Percentiles rank a stretch among this genome's conserved stretches.
Conservation (phyloP, 805 yeast genomes). For the Kuraishia ogatae region DNA sequence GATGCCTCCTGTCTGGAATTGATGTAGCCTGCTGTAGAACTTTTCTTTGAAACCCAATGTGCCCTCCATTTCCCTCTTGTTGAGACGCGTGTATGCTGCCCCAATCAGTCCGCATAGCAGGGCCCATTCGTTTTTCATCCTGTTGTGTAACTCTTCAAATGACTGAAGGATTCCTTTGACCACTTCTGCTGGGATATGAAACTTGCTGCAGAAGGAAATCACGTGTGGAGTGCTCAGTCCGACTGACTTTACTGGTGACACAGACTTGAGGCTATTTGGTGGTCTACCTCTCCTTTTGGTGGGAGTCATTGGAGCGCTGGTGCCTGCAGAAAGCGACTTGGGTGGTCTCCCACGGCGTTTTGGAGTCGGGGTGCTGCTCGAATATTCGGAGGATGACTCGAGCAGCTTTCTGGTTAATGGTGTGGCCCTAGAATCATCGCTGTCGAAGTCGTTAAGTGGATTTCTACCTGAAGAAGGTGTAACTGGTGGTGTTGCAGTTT, state of each 20-base stretch:
- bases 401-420: background rate
- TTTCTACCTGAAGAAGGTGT: background rate
- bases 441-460: background rate
- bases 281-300: background rate
- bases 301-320: background rate
- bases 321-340: background rate
- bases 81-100: conserved; percentile 47
- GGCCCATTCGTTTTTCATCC: conserved; percentile 59
- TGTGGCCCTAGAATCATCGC: background rate
- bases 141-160: conserved; percentile 39
- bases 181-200: conserved; percentile 47
- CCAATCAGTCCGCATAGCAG: conserved; percentile 59
- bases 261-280: background rate
- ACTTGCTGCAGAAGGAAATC: conserved; percentile 45
- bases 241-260: background rate
- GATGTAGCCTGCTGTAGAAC: conserved; percentile 41
- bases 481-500: background rate
- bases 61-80: conserved; percentile 32
- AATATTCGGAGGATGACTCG: background rate
- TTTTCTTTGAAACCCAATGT: conserved; percentile 41
- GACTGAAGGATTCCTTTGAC: conserved; percentile 43
- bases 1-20: conserved; percentile 44
- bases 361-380: background rate
- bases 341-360: background rate
- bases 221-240: background rate